A percentile compares a stretch with the other conserved stretches of the same genome.
phyloP scores from a whole-genome alignment of 495 filamentous ascomycete genomes.

The Letharia lupina region DNA sequence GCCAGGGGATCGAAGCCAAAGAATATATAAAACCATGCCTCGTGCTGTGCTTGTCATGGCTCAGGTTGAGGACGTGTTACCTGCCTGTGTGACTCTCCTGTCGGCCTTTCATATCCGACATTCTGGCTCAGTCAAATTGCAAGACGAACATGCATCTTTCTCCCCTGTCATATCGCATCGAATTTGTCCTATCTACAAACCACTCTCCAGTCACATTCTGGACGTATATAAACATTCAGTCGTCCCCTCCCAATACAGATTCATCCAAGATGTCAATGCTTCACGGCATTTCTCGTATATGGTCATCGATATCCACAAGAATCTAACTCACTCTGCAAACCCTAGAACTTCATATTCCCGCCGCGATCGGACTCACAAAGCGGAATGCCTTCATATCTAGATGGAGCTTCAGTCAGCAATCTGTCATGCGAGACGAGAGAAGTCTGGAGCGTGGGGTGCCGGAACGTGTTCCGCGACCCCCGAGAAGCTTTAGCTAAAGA shows the following conservation, averaged over 20 bases:
- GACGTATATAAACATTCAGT: not conserved
- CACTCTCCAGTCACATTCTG: not conserved
- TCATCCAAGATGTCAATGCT: no score
- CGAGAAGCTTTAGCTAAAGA: not conserved
- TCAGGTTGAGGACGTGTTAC: no score
- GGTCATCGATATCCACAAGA: not conserved
- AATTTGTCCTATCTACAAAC: not conserved
- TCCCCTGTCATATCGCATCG: no score
- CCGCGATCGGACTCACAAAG: not conserved
- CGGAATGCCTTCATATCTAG: not conserved
- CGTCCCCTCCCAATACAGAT: no score
- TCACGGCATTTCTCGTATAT: no score
- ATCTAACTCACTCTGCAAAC: not conserved
- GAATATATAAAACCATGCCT: no score
- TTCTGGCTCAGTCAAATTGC: no score
- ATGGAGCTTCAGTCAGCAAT: not conserved
- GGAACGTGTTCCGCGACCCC: not conserved
- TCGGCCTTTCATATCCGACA: no score
- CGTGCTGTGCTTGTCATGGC: no score
- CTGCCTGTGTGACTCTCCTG: no score
- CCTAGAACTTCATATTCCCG: slow-evolving; percentile 1
- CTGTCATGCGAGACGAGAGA: not conserved
- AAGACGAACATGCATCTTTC: not conserved
- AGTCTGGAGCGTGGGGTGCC: not conserved
- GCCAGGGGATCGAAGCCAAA: no score